Evolutionary conservation across 2,329 filamentous ascomycete species (phyloP), one percentile per base, ranked within the genome.

Genomic region (Exophiala mesophila): DNA sequence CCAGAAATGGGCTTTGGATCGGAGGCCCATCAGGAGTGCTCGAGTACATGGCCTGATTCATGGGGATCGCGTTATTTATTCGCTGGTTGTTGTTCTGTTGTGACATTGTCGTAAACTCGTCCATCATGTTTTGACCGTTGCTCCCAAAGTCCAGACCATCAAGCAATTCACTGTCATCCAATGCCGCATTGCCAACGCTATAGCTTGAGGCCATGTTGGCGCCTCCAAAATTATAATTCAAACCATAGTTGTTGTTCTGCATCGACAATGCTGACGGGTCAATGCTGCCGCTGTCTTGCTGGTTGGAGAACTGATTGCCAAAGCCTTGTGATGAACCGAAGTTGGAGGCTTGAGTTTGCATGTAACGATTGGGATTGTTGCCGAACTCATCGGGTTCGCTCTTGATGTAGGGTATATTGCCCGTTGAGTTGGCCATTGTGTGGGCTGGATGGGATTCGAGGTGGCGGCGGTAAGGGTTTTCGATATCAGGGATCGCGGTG

Each of bases 1-100:
- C 71, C 30, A 85, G 77, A 58, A 88, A 96, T 0, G 90, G 90
- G 57, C 88, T 96, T 59, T 94, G 86, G 47, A 95, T 90, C 4
- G 90, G 88, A 39, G 88, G 84, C 39, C 88, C 88, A 48, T 97
- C 90, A 3, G 90, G 89, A 2, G 89, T 95, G 62, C 86, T 87
- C 15, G 90, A 95, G 65, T 85, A 97, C 49, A 87, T 70, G 47
- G 81, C 78, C 52, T 85, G 81, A 56, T 83, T 76, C 46, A 80
- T 76, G 26, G 83, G 63, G 23, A 73, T 66, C 17, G 64, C 65
- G 29, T 71, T 66, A 44, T 69, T 60, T 46, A 71, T 73, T 37
- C 68, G 83, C 80, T 45, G 83, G 80, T 44, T 83, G 67, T 39
- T 64, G 17, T 60, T 64, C 34, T 69, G 65, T 40, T 71, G 50